Base-by-base conservation (phyloP, 306 rosid genomes). In the Corylus americana region DNA sequence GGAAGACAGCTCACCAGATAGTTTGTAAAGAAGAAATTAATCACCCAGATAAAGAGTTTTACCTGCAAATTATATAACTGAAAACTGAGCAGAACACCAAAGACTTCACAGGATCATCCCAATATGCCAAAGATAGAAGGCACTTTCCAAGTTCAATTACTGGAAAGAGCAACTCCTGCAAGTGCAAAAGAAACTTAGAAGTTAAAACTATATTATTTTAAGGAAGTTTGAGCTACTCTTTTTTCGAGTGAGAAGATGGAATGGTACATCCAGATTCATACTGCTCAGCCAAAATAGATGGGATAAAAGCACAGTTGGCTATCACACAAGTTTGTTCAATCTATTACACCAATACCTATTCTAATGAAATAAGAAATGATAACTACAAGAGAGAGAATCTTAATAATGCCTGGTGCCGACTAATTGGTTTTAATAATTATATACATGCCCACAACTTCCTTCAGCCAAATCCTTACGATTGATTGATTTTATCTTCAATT, bases 91-190 rank as follows among this genome's bases (percentile, higher is more conserved):
- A 88, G 86, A 93, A 96, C 73, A 84, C 85, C 45, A 74, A 73
- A 51, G 99, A 96, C 89, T 91, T 90, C 87, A 83, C 67, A 3
- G 96, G 99, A 79, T 93, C 97, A 79, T 93, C 96, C 99, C 99
- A 96, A 66, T 72, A 61, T 9, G 88, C 94, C 88, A 96, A 80
- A 74, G 96, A 91, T 68, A 74, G 85, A 83, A 96, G 91, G 71
- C 74, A 87, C 78, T 87, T 89, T 80, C 90, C 79, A 70, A 96
- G 83, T 85, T 90, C 90, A 55, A 74, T 77, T 74, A 96, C 45
- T n/a, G 99, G 99, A 81, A 73, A 84, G 59, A 96, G 92, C 77
- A 96, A 76, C 84, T 93, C 99, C 99, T 96, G 97, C 61, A 81
- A 87, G 82, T 55, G 29, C 39, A 75, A 27, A 71, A 63, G 72